These are phyloP conservation scores for Mrakia hoshinonis DNA, from an alignment of 768 basidiomycete genomes.

Conservation along the genomic window DNA sequence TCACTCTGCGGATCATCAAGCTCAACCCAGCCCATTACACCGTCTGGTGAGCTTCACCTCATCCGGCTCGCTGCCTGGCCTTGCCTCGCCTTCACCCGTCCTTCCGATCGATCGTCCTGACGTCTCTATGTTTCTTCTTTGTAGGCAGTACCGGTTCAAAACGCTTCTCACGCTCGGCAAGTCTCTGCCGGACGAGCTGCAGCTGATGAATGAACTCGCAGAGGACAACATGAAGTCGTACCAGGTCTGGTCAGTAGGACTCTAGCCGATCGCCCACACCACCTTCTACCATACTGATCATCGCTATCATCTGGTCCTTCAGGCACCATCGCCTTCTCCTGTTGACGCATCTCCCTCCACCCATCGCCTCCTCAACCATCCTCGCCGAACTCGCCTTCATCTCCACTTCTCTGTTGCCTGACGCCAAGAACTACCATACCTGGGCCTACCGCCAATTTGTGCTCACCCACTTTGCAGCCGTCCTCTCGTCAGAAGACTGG, in stretches of 20 bases:
- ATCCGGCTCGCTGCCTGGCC: conserved; percentile 3
- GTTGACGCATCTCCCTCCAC: conserved; percentile 34
- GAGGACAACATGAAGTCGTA: conserved; percentile 82
- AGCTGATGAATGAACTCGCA: conserved; percentile 79
- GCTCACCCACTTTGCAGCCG: conserved; percentile 59
- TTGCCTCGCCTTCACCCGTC: background rate
- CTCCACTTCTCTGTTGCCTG: conserved; percentile 57
- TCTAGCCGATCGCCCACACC: conserved; percentile 33
- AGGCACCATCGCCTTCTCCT: conserved; percentile 48
- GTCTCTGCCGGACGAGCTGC: conserved; percentile 66
- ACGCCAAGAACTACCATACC: conserved; percentile 96
- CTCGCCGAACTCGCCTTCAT: conserved; percentile 68
- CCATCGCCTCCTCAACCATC: conserved; percentile 38
- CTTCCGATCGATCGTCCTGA: too few relatives aligned
- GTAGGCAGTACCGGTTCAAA: conserved; percentile 89
- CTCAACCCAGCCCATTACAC: conserved; percentile 95
- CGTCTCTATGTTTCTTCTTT: background rate
- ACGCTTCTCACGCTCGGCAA: conserved; percentile 62
- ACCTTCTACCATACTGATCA: background rate
- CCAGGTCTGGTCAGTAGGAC: conserved; percentile 87
- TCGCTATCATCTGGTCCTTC: background rate
- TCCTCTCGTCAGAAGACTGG: conserved; percentile 33
- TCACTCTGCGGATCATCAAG: conserved; percentile 81
- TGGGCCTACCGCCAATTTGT: conserved; percentile 98
- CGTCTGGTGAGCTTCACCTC: conserved; percentile 61